Percentiles rank a stretch among this genome's conserved stretches.
Conservation (phyloP, 352 stramenopile genomes). For the Phytophthora podocarpi region DNA sequence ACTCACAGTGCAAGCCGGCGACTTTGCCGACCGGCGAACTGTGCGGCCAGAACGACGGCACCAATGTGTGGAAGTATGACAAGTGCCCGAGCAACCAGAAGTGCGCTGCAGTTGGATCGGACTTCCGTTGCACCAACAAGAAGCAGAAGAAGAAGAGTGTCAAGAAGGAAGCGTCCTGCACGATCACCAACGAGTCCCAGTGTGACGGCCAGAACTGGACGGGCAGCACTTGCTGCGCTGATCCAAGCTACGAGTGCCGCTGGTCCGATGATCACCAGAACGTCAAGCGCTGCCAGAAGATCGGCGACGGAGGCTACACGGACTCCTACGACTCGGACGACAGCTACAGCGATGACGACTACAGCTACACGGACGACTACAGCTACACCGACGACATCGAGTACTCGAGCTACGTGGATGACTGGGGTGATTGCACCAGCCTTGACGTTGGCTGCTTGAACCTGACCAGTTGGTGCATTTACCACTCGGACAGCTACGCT, state of each 20-base stretch:
- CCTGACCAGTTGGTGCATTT: conserved; percentile 19
- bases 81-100: conserved; percentile 37
- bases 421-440: conserved; percentile 25
- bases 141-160: conserved; percentile 25
- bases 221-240: conserved; percentile 26
- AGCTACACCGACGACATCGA: conserved; percentile 7
- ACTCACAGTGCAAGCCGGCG: conserved; percentile 38
- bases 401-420: conserved; percentile 22
- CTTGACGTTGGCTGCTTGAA: conserved; percentile 16
- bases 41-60: conserved; percentile 42
- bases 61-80: conserved; percentile 41
- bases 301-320: not conserved
- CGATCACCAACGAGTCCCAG: conserved; percentile 26
- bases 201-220: no score
- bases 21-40: conserved; percentile 25
- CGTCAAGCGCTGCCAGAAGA: conserved; percentile 29
- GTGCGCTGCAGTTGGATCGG: conserved; percentile 19
- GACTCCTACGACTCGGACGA: conserved; percentile 9
- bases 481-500: conserved; percentile 33
- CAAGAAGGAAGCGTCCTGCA: conserved; percentile 11
- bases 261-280: conserved; percentile 16
- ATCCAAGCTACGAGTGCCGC: conserved; percentile 26
- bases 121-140: conserved; percentile 38
- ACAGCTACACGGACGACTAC: conserved; percentile 31
- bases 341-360: conserved; percentile 9